Conservation (phyloP, 164 flowering plant genomes). For the Liriodendron chinense region DNA sequence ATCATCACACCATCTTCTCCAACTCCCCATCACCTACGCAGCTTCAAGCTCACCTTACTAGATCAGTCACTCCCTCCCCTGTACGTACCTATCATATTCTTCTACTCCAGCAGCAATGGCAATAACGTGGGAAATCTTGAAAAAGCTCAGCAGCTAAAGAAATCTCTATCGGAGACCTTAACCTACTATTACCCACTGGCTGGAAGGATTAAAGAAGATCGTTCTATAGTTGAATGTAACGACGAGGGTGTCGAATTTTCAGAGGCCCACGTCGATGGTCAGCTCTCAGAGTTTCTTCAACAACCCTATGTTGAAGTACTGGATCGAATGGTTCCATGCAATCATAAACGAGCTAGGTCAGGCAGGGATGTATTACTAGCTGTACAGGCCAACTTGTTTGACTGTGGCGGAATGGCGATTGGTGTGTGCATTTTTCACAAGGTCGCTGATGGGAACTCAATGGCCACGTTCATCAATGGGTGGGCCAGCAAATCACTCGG, state of each 20-base stretch:
- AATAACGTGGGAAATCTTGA: neutral
- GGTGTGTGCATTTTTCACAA: constrained; percentile 14
- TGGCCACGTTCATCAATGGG: constrained; percentile 12
- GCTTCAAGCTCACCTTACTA: constrained; percentile 1
- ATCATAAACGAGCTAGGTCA: constrained; percentile 10
- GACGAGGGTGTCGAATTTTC: neutral
- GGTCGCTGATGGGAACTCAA: neutral
- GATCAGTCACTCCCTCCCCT: neutral
- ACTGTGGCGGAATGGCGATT: constrained; percentile 32
- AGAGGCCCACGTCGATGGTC: neutral
- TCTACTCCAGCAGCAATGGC: neutral
- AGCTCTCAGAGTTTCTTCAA: neutral
- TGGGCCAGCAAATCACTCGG: constrained; percentile 26
- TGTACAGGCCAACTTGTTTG: constrained; percentile 24
- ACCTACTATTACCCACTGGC: constrained; percentile 33
- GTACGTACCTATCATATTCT: neutral
- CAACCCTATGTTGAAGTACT: neutral
- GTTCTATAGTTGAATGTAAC: constrained; percentile 9
- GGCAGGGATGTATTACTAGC: constrained; percentile 3
- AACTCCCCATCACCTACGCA: neutral
- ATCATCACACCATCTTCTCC: constrained; percentile 1
- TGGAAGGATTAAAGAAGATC: constrained; percentile 27
- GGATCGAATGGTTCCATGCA: constrained; percentile 22
- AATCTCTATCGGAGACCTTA: constrained; percentile 17
- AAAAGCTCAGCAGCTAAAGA: neutral